Base-by-base conservation (phyloP, 352 stramenopile species). In the Globisporangium yorkense region DNA sequence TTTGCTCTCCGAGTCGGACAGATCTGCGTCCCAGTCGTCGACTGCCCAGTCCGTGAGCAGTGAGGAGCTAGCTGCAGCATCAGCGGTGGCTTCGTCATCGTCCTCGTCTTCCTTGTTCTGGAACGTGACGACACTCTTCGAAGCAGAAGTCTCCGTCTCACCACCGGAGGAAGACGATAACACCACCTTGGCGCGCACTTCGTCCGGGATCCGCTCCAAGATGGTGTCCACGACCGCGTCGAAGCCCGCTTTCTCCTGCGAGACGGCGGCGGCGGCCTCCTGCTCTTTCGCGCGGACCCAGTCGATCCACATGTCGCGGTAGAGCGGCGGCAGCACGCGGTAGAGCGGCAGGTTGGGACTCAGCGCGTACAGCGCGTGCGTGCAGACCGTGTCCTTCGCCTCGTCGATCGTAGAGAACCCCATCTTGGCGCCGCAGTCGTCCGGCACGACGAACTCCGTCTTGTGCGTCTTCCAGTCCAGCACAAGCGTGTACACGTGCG, bases 341-440 rank as follows among this genome's bases (percentile, higher is more conserved):
- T 98, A 95, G 2, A 98, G 65, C 29, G 86, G 89, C 31, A 97
- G 64, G 15, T 87, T 74, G 0, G 89, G 77, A 46, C 80, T 80
- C 40, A 97, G 73, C 41, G 77, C 72, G 70, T 97, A 98, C n/a
- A 98, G 66, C 10, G 86, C 87, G 35, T 84, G 75, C 12, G 84
- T 93, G 35, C 91, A 76, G 6, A 97, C 68, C 0, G 71, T 64
- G 61, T 92, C 83, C 50, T 92, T 93, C 4, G 81, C 80, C 29
- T 87, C 75, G 24, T 85, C 76, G 49, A 88, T 88, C 10, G 81
- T 77, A 21, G 71, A 50, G 58, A 87, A 90, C 6, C 75, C 77
- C 33, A 70, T 51, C 4, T 59, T 59, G 35, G 69, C 71, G 33
- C 76, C 69, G 37, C 67, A 65, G 16, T 67, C 61, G 48, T 80